These are phyloP conservation scores for Tetrahymena malaccensis DNA, from an alignment of 73 alveolate genomes.

Conservation along the genomic window DNA sequence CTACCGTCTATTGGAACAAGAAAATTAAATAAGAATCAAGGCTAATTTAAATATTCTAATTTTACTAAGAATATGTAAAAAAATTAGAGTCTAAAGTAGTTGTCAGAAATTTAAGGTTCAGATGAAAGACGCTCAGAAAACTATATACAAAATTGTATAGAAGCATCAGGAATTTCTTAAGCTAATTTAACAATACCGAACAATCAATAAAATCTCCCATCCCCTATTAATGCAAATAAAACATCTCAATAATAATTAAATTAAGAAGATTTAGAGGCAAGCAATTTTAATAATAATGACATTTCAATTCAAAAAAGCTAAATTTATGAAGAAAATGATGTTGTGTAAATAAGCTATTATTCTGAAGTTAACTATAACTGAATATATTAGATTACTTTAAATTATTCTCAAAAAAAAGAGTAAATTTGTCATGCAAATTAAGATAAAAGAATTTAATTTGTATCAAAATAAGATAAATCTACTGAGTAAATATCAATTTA, in stretches of 20 bases:
- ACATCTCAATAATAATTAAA: neutral
- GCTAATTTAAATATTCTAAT: neutral
- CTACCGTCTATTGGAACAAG: neutral
- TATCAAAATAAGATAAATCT: too few relatives aligned
- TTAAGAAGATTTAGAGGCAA: neutral
- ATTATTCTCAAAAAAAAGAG: neutral
- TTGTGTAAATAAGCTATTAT: neutral
- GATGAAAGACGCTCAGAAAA: neutral
- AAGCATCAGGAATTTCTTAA: neutral
- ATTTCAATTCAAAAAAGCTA: neutral
- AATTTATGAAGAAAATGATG: neutral
- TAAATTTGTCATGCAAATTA: too few relatives aligned
- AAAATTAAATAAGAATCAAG: neutral
- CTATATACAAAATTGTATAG: neutral
- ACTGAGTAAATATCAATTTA: too few relatives aligned
- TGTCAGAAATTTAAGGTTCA: neutral
- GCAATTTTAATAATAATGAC: neutral
- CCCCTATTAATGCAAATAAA: neutral
- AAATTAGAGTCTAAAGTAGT: neutral
- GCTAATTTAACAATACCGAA: neutral
- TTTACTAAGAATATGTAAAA: neutral
- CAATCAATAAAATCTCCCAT: neutral
- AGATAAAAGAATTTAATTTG: too few relatives aligned
- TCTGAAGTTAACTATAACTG: neutral
- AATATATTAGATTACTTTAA: neutral